Conservation (phyloP, 805 yeast species). For the Metschnikowia dekortorum region DNA sequence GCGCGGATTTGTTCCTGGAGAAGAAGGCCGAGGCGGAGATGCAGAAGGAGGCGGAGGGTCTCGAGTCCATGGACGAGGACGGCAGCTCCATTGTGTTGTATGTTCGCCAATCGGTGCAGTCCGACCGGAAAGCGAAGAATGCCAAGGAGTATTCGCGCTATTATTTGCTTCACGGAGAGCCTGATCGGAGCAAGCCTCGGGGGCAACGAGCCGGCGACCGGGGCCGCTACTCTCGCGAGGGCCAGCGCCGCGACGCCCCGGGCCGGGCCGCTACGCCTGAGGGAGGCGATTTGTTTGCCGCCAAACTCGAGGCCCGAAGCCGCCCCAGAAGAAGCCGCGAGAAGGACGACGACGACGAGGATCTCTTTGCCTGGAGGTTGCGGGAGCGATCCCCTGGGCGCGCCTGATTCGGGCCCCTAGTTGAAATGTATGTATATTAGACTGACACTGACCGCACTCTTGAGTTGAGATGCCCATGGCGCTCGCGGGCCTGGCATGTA, state of each 20-base stretch:
- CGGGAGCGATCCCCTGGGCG: constrained; percentile 17
- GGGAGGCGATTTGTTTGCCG: constrained; percentile 24
- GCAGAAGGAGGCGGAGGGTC: background rate
- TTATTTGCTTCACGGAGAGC: constrained; percentile 69
- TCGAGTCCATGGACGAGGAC: constrained; percentile 34
- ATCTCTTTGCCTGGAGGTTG: constrained; percentile 32
- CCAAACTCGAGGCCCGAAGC: constrained; percentile 12
- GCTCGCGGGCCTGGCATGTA: background rate
- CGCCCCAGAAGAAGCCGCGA: background rate
- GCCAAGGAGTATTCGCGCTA: constrained; percentile 59
- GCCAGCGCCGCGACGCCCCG: too few relatives aligned
- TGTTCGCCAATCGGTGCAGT: constrained; percentile 47
- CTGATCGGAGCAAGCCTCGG: constrained; percentile 38
- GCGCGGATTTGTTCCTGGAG: constrained; percentile 9
- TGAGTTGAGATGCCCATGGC: background rate
- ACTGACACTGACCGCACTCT: background rate
- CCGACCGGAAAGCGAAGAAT: constrained; percentile 54
- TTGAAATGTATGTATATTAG: constrained; percentile 1
- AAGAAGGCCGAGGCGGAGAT: constrained; percentile 12
- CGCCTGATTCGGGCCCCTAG: background rate
- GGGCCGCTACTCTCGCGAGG: constrained; percentile 7
- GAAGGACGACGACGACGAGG: constrained; percentile 25
- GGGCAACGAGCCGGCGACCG: constrained; percentile 11
- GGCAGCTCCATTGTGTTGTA: constrained; percentile 33
- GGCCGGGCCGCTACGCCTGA: background rate